Base-by-base conservation (phyloP, 176 grass and related monocot species). In the Typha latifolia region DNA sequence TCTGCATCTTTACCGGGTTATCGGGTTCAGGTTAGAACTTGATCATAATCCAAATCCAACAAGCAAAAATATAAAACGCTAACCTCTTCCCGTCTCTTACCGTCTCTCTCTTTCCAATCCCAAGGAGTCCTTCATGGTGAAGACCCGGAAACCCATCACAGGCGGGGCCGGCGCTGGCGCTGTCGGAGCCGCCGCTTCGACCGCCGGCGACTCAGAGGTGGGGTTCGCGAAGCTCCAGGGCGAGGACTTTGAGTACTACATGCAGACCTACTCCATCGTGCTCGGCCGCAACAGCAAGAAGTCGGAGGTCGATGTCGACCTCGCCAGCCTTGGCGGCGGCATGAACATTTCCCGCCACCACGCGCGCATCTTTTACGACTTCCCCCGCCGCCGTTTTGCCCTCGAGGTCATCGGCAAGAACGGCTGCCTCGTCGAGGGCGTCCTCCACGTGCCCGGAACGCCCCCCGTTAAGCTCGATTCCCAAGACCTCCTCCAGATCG, bases 221-320 rank as follows among this genome's bases (percentile, higher is more conserved):
- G 91, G 87, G 12, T 90, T 96, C 51, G 91, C 91, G 27, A 96
- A 96, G 82, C 91, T 96, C 11, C 84, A 96, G 62, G 91, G 91
- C 3, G 82, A 90, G 63, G 80, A 78, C 57, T 96, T 96, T 76
- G 87, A 90, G 76, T 87, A 87, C 81, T 96, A 85, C 91, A 96
- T 96, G 87, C 91, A 96, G 74, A 90, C 91, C 47, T 96, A 96
- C 77, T 96, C 91, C 64, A 90, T 90, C 76, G 48, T 81, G 49
- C 87, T 96, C 15, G 91, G 91, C 48, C 84, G 87, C 77, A 73
- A 77, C 71, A 90, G 91, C 81, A 86, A 82, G 73, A 90, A 77
- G 76, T 66, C 80, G 43, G 90, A 77, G 79, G 81, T 96, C 20
- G 91, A 96, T 69, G 84, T 96, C n/a, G 91, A 96, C 76, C 84